Evolutionary conservation across 306 rosid species (phyloP), one percentile per base, ranked within the genome.

Genomic region (Inga leiocalycina): DNA sequence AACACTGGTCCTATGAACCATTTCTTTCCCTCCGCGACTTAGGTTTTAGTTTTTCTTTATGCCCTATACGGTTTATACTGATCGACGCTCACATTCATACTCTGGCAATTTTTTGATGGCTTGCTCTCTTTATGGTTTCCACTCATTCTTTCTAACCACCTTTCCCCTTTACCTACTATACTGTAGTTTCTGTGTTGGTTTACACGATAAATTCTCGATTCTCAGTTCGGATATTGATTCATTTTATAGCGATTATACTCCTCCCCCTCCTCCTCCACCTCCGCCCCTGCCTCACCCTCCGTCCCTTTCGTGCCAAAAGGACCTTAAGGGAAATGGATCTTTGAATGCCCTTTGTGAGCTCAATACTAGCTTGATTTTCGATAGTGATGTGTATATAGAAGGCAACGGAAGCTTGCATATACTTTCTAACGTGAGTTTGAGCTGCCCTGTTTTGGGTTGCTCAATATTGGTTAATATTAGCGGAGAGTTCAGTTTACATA

Each of bases 221-320:
- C n/a, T 72, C 20, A 85, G 76, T 64, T 89, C 83, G 5, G 89
- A 88, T 24, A 61, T 86, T 52, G 87, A 92, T 65, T 75, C 83
- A 0, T 74, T 93, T 34, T 89, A 89, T 4, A 87, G 91, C 27
- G 98, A 93, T 87, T 96, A 96, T 77, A 46, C 89, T 8, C 99
- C 98, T 4, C 99, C 98, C 16, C 69, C 98, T 13, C 98, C 99
- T 7, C 97, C 97, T 0, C 93, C 94, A 0, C 95, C 97, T 3
- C 87, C 93, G 7, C 94, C 93, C 45, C 88, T 88, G 71, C 97
- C 98, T 49, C 97, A 87, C 71, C 99, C 91, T 14, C 97, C 99
- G 4, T 91, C 99, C 9, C 86, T 90, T 37, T 75, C 90, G 6
- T 96, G 99, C 81, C 76, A 85, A 83, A 88, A 80, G 32, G 97